These are phyloP conservation scores for Leccinum barrowsii DNA, from an alignment of 768 basidiomycete species.

Conservation along the genomic window DNA sequence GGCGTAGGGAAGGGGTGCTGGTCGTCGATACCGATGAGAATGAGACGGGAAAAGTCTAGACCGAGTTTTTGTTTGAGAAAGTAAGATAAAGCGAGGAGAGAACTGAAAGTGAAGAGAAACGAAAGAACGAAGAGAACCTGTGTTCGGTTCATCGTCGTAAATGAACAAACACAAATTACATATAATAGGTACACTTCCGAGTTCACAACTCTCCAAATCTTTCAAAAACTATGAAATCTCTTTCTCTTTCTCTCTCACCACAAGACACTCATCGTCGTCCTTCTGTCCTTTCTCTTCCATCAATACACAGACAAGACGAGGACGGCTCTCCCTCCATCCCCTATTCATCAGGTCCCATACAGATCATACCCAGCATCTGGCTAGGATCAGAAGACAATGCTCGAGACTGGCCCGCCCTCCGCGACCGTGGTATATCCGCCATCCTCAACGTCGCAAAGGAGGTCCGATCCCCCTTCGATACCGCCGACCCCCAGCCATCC, in stretches of 20 bases:
- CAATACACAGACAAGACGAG: conserved; percentile 61
- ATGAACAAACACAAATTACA: neutral
- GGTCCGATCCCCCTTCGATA: conserved; percentile 69
- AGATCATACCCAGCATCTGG: conserved; percentile 84
- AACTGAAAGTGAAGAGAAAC: conserved; percentile 43
- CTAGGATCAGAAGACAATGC: conserved; percentile 92
- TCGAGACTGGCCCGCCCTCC: conserved; percentile 69
- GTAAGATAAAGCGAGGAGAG: conserved; percentile 36
- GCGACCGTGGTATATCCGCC: conserved; percentile 69
- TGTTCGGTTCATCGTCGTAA: conserved; percentile 38
- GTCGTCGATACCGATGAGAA: conserved; percentile 54
- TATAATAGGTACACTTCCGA: conserved; percentile 19
- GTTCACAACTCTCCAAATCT: too few species aligned
- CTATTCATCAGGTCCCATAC: conserved; percentile 77
- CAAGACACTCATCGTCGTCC: conserved; percentile 49
- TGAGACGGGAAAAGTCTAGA: conserved; percentile 21
- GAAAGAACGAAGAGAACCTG: conserved; percentile 56
- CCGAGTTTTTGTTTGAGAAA: neutral
- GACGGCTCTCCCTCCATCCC: conserved; percentile 59
- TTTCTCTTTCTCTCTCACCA: conserved; percentile 24
- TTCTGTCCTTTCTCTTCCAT: conserved; percentile 68
- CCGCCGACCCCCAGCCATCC: conserved; percentile 42
- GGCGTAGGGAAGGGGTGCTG: neutral
- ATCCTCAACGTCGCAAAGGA: conserved; percentile 94
- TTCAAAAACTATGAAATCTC: neutral